phyloP scores from a whole-genome alignment of 1,284 basidiomycete genomes.

The Malassezia yamatoensis region DNA sequence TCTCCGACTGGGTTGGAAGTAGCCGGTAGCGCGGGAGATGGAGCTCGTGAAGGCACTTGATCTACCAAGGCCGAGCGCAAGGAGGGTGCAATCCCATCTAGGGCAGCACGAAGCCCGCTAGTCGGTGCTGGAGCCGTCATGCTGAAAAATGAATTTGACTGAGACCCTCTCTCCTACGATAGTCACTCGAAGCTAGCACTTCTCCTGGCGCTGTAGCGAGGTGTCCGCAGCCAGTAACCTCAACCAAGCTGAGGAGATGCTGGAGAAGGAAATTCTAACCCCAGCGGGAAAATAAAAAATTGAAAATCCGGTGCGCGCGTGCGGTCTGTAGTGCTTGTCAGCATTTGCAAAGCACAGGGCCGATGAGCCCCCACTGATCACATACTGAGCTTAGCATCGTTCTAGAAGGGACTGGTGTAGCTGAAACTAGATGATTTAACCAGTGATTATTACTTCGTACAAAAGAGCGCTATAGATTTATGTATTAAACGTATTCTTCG shows the following conservation, averaged over 20 bases:
- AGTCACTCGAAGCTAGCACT: background rate
- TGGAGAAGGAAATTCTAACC: background rate
- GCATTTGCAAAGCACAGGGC: conserved; percentile 2
- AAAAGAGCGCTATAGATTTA: too few relatives aligned
- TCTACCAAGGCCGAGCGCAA: conserved; percentile 29
- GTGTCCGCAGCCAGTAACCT: background rate
- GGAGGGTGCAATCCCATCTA: conserved; percentile 22
- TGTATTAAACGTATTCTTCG: too few relatives aligned
- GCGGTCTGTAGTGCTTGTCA: background rate
- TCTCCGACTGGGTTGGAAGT: conserved; percentile 20
- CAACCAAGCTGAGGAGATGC: background rate
- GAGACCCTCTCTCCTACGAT: conserved; percentile 1
- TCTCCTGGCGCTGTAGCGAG: background rate
- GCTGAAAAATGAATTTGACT: background rate
- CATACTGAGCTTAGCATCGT: too few relatives aligned
- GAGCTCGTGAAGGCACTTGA: conserved; percentile 15
- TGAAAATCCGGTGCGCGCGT: background rate
- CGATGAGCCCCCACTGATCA: background rate
- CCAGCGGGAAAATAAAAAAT: background rate
- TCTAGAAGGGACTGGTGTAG: too few relatives aligned
- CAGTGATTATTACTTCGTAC: too few relatives aligned
- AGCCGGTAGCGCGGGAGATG: conserved; percentile 19
- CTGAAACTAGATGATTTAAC: too few relatives aligned
- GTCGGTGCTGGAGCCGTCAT: conserved; percentile 27
- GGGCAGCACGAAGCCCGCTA: conserved; percentile 5